Evolutionary conservation across 2,329 filamentous ascomycete species (phyloP).

Genomic region (Colletotrichum graminicola): DNA sequence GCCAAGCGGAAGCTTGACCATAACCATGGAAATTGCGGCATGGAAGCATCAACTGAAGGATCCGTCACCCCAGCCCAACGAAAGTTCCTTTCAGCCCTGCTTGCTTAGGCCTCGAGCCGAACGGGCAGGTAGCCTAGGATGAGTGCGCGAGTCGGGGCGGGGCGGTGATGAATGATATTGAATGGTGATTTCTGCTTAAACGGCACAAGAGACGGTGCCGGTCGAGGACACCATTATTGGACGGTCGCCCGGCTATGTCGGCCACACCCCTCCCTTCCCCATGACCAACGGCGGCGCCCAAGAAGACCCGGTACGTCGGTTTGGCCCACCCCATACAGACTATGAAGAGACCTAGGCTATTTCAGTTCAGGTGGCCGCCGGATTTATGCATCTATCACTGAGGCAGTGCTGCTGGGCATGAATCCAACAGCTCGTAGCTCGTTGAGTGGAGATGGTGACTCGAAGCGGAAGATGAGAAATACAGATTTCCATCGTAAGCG

Average conservation of each 20-base stretch:
- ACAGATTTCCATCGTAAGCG: background rate
- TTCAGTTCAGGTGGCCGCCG: constrained; percentile 25
- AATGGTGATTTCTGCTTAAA: constrained; percentile 21
- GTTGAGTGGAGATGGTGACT: constrained; percentile 14
- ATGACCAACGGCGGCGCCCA: constrained; percentile 2
- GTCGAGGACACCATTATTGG: constrained; percentile 13
- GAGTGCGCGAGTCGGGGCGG: constrained; percentile 12
- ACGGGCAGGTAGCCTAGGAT: constrained; percentile 23
- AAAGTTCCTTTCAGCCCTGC: constrained; percentile 5
- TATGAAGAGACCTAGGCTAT: constrained; percentile 3
- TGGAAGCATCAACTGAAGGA: background rate
- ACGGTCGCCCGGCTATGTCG: constrained; percentile 31
- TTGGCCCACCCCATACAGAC: constrained; percentile 4
- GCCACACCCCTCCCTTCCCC: background rate
- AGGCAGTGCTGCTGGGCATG: constrained; percentile 32
- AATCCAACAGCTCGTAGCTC: background rate
- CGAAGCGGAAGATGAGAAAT: background rate
- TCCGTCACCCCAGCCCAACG: constrained; percentile 2
- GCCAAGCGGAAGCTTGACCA: background rate
- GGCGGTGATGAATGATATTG: background rate
- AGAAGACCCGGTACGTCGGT: constrained; percentile 21
- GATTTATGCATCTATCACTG: constrained; percentile 35
- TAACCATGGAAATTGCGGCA: background rate
- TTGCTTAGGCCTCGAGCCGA: background rate
- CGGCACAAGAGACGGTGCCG: constrained; percentile 32